Percentiles rank a stretch among this genome's conserved stretches.
phyloP scores from a whole-genome alignment of 1,284 basidiomycete genomes.

The Polyporus tsugae region DNA sequence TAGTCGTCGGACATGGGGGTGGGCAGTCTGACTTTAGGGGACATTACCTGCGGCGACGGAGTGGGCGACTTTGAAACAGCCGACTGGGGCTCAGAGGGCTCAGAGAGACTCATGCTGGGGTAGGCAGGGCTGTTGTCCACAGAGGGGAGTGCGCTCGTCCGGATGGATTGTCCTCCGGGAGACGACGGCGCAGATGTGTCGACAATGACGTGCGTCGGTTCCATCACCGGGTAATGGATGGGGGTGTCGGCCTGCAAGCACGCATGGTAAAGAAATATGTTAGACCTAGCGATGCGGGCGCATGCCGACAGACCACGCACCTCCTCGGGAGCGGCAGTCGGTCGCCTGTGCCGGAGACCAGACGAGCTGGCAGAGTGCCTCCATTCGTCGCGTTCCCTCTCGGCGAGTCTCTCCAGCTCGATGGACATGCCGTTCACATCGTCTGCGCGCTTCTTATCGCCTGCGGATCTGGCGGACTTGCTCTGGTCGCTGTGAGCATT shows the following conservation, averaged over 20 bases:
- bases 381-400: constrained; percentile 63
- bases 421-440: constrained; percentile 32
- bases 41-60: constrained; percentile 15
- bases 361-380: constrained; percentile 48
- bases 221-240: constrained; percentile 53
- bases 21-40: constrained; percentile 27
- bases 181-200: constrained; percentile 52
- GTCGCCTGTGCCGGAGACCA: constrained; percentile 47
- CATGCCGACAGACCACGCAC: constrained; percentile 42
- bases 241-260: constrained; percentile 48
- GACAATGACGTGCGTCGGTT: constrained; percentile 57
- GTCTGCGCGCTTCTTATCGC: constrained; percentile 25
- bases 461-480: constrained; percentile 13
- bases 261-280: neutral
- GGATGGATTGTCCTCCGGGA: constrained; percentile 28
- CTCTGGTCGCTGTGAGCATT: constrained; percentile 12
- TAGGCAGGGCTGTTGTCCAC: constrained; percentile 22
- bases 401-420: constrained; percentile 60
- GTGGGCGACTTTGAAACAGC: constrained; percentile 13
- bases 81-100: constrained; percentile 9
- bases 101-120: constrained; percentile 12
- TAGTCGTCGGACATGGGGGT: constrained; percentile 35
- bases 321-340: constrained; percentile 51
- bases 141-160: constrained; percentile 25
- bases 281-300: neutral